Conservation (phyloP, 257 asterid genomes). For the Thymus quinquecostatus region DNA sequence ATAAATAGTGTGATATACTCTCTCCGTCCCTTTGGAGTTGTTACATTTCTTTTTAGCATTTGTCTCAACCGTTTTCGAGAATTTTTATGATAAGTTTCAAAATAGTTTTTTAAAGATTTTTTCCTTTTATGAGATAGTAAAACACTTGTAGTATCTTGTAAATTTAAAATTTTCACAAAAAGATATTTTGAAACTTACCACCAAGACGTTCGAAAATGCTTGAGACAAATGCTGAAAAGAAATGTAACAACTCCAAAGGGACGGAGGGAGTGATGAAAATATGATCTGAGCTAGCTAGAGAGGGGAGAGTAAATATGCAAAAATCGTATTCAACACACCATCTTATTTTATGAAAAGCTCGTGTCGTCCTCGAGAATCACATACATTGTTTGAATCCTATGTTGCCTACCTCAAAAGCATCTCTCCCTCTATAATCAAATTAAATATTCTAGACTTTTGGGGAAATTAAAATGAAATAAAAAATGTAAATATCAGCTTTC, state of each 20-base stretch:
- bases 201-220: too few species aligned
- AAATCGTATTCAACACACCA: neutral
- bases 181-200: too few species aligned
- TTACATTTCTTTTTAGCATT: too few species aligned
- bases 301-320: neutral
- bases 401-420: conserved; percentile 20
- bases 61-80: too few species aligned
- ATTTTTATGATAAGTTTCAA: too few species aligned
- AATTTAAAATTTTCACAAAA: too few species aligned
- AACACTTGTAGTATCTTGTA: too few species aligned
- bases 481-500: neutral
- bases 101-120: too few species aligned
- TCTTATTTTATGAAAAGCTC: neutral
- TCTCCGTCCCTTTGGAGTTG: too few species aligned
- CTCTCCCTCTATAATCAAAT: neutral
- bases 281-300: neutral
- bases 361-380: neutral
- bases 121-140: too few species aligned
- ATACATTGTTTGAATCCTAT: neutral
- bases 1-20: neutral
- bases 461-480: neutral
- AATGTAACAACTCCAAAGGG: too few species aligned
- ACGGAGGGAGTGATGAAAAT: neutral
- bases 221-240: too few species aligned
- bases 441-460: neutral